Evolutionary conservation across 2,329 filamentous ascomycete species (phyloP), one percentile per base, ranked within the genome.

Genomic region (Calonectria henricotiae): DNA sequence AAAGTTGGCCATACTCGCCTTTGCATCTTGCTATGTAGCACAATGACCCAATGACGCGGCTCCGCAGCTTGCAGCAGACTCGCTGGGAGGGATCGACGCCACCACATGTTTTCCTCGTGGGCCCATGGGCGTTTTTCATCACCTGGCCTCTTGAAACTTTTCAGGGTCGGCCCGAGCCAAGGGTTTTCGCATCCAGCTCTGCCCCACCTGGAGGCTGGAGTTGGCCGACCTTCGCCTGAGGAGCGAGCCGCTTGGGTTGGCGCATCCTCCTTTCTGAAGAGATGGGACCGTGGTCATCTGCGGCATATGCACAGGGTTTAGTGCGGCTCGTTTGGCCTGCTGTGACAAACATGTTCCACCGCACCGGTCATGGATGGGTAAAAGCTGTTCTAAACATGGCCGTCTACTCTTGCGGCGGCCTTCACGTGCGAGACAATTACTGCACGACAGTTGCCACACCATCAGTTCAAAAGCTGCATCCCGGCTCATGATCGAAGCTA

Each of bases 71-170:
- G 51, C 35, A 58, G 51, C 20, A 23, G n/a, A 37, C 5, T 39
- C 12, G 20, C 51, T 55, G 9, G 43, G n/a, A 39, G 2, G 7
- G 12, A 54, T 32, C 20, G 17, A 58, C 51, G 51, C 51, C 51
- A 58, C 51, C 51, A 58, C 51, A 58, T 39, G 51, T 39, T 58
- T 58, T 58, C 23, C 51, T 37, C 51, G 20, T 58, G 51, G 32
- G 35, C 51, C 51, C 51, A 58, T 39, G 35, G 51, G 51, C 32
- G 13, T 3, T 37, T 58, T 58, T 58, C 51, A 58, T 58, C 51
- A 58, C 20, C 51, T 58, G 51, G 51, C 51, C 47, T 58, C 32
- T 58, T 58, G 51, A 58, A 58, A 58, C 51, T 58, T 58, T 58
- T 39, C 51, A 58, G 51, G 51, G 51, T 58, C 51, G 51, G 51